These are phyloP conservation scores for Liquidambar formosana DNA, from an alignment of 164 flowering plant genomes.

Conservation along the genomic window DNA sequence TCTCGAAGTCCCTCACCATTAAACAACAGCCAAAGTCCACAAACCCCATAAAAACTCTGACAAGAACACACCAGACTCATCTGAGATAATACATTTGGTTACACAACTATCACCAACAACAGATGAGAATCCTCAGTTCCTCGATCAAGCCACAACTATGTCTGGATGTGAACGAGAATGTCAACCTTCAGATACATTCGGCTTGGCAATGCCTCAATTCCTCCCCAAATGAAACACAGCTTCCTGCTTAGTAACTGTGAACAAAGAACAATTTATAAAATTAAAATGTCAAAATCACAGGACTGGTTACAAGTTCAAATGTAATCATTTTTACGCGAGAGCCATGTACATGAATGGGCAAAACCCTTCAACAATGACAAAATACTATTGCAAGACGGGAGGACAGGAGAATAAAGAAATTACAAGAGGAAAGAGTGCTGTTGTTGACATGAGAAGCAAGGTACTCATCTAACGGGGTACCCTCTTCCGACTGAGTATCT, in stretches of 20 bases:
- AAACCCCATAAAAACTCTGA: slow-evolving; percentile 6
- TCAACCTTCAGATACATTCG: background rate
- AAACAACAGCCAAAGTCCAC: slow-evolving; percentile 7
- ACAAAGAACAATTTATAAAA: background rate
- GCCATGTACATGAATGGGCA: too few relatives aligned
- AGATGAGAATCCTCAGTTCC: background rate
- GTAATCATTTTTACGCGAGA: too few relatives aligned
- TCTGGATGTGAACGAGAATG: slow-evolving; percentile 2
- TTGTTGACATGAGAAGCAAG: slow-evolving; percentile 8
- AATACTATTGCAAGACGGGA: background rate
- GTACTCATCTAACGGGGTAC: slow-evolving; percentile 48
- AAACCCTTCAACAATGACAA: too few relatives aligned
- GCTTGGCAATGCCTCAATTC: background rate
- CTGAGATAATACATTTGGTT: slow-evolving; percentile 5
- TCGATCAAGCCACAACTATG: slow-evolving; percentile 4
- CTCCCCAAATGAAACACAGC: background rate
- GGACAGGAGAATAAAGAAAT: background rate
- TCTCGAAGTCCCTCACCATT: slow-evolving; percentile 1
- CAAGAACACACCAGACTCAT: slow-evolving; percentile 16
- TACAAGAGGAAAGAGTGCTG: slow-evolving; percentile 17
- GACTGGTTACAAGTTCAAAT: too few relatives aligned
- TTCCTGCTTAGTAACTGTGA: background rate
- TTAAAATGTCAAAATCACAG: too few relatives aligned
- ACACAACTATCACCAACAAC: slow-evolving; percentile 3
- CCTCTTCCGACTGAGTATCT: slow-evolving; percentile 89